Evolutionary conservation across 164 flowering plant species (phyloP).

Genomic region (Tetracentron sinense): DNA sequence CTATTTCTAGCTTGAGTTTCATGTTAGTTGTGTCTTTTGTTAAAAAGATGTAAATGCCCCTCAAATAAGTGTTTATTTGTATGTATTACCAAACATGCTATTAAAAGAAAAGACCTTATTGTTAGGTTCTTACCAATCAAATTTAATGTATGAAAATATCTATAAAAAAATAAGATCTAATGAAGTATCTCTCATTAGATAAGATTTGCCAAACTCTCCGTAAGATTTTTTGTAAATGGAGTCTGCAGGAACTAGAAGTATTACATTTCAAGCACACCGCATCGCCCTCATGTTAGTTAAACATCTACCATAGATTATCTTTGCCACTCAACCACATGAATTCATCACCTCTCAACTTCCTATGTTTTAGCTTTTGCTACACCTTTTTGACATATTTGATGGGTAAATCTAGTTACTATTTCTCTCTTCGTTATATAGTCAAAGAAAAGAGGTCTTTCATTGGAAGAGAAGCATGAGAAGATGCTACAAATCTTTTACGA

Average conservation of each 20-base stretch:
- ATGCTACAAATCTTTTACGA: slow-evolving; percentile 91
- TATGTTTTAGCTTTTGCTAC: background rate
- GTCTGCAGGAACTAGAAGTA: background rate
- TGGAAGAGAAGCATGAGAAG: slow-evolving; percentile 97
- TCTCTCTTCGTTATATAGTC: slow-evolving; percentile 40
- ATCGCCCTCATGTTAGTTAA: background rate
- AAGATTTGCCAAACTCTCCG: too few species aligned
- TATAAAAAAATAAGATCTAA: too few species aligned
- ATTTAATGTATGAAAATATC: too few species aligned
- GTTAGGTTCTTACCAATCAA: background rate
- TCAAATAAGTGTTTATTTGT: too few species aligned
- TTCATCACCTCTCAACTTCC: background rate
- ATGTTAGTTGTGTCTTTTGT: too few species aligned
- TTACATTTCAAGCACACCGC: background rate
- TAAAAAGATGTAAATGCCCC: too few species aligned
- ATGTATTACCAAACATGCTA: too few species aligned
- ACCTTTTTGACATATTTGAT: background rate
- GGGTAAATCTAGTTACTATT: background rate
- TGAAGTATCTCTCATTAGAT: too few species aligned
- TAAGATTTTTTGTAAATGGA: too few species aligned
- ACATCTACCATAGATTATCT: too few species aligned
- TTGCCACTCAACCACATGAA: background rate
- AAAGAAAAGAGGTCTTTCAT: slow-evolving; percentile 92
- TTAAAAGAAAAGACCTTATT: too few species aligned
- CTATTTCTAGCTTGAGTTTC: background rate